Base-by-base conservation (phyloP, 768 basidiomycete genomes). In the Phaeotremella skinneri region DNA sequence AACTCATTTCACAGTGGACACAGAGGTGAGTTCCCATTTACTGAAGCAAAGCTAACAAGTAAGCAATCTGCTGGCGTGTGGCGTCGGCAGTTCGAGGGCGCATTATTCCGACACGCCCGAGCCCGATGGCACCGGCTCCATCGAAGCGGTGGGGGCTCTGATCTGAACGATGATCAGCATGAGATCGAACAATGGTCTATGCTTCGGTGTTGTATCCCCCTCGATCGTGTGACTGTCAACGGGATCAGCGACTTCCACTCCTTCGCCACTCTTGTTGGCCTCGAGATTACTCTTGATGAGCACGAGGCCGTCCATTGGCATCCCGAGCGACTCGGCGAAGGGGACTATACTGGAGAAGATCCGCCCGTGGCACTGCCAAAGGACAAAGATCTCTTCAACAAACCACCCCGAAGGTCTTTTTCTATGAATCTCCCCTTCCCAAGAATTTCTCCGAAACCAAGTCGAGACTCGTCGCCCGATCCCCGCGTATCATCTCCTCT, bases 1-100 rank as follows among this genome's bases (percentile, higher is more conserved):
- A 75, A 52, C 72, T 58, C 53, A 78, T 78, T 71, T 78, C 20
- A 84, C 84, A 63, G 83, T 84, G 53, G 85, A 85, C 63, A 87
- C 85, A 0, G 78, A 81, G 58, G 85, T 84, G 66, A 79, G 83
- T 13, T 79, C 9, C 82, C 9, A 64, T 74, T 29, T 81, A 80
- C 16, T 85, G 83, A 83, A 75, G 80, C 37, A 75, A 78, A 50
- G 83, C 62, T 63, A 48, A 63, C 34, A 37, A 37, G 4, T 23
- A 30, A 59, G 49, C 63, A 76, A 60, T 70, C 69, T 5, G 74
- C 74, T 2, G 53, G 65, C 3, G 67, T 69, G 23, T 76, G 75
- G 75, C 69, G 74, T 16, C 56, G 75, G 29, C 50, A 63, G 13
- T 59, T 76, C 31, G 70, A 76, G 39, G 59, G 63, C 3, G 72